phyloP scores from a whole-genome alignment of 441 rosid genomes.

The Flueggea neowawraea region DNA sequence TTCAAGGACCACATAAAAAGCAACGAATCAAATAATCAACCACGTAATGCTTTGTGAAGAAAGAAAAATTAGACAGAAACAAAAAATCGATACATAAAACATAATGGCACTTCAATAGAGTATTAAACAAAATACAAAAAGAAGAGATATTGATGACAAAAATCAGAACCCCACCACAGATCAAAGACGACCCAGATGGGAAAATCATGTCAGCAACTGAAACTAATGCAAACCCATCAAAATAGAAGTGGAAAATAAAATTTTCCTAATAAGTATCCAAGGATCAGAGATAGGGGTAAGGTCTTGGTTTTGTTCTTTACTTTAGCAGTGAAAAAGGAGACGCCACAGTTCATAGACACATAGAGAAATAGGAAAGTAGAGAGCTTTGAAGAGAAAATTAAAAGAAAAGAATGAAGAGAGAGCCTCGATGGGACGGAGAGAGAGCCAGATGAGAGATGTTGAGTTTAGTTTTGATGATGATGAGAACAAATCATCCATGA shows the following conservation, averaged over 20 bases:
- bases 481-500: too few relatives aligned
- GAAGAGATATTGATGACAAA: slow-evolving; percentile 40
- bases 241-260: background rate
- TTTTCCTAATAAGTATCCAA: background rate
- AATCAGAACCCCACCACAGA: slow-evolving; percentile 29
- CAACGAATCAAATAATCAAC: slow-evolving; percentile 19
- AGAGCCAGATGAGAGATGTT: too few relatives aligned
- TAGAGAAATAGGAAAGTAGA: background rate
- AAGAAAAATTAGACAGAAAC: slow-evolving; percentile 5
- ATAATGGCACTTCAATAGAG: slow-evolving; percentile 7
- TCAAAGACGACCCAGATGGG: slow-evolving; percentile 33
- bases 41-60: slow-evolving; percentile 18
- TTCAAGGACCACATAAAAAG: slow-evolving; percentile 31
- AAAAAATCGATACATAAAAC: slow-evolving; percentile 5
- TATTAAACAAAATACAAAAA: slow-evolving; percentile 1
- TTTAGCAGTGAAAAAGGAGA: slow-evolving; percentile 16
- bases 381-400: background rate
- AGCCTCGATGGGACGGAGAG: too few relatives aligned
- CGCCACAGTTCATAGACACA: too few relatives aligned
- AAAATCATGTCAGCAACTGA: slow-evolving; percentile 15
- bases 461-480: too few relatives aligned
- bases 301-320: slow-evolving; percentile 1
- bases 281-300: slow-evolving; percentile 11
- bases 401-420: too few relatives aligned
- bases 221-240: slow-evolving; percentile 12